Conservation (phyloP, 2,329 filamentous ascomycete genomes). For the Diaporthe velutina region DNA sequence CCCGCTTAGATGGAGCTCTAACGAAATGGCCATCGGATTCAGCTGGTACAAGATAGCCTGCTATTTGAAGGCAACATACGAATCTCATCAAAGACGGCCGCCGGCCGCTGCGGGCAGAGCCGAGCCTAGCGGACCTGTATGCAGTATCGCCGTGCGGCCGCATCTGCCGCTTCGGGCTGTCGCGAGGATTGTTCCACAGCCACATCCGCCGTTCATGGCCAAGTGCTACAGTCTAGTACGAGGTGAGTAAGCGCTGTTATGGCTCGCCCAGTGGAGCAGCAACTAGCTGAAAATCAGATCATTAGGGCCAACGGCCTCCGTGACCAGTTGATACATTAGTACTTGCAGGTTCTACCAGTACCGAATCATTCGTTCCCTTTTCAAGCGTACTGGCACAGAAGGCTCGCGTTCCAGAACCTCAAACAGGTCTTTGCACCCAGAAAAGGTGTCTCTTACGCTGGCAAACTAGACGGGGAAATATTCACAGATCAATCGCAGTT, state of each 20-base stretch:
- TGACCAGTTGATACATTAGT: not conserved
- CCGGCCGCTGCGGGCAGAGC: conserved; percentile 4
- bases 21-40: not conserved
- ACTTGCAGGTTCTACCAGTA: not conserved
- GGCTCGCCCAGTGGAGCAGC: not conserved
- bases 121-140: not conserved
- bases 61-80: not conserved
- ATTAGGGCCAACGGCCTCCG: not conserved
- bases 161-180: conserved; percentile 15
- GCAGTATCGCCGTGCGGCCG: conserved; percentile 25
- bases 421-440: not conserved
- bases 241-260: not conserved
- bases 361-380: no score
- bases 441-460: not conserved
- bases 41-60: not conserved
- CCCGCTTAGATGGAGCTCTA: conserved; percentile 25
- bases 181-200: not conserved
- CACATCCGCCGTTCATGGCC: not conserved
- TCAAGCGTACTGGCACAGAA: no score
- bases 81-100: conserved; percentile 2
- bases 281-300: no score
- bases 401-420: not conserved
- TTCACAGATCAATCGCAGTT: no score
- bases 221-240: not conserved
- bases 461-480: not conserved